A percentile compares a stretch with the other conserved stretches of the same genome.
phyloP scores from a whole-genome alignment of 2,329 filamentous ascomycete species.

The Pyricularia sp. region DNA sequence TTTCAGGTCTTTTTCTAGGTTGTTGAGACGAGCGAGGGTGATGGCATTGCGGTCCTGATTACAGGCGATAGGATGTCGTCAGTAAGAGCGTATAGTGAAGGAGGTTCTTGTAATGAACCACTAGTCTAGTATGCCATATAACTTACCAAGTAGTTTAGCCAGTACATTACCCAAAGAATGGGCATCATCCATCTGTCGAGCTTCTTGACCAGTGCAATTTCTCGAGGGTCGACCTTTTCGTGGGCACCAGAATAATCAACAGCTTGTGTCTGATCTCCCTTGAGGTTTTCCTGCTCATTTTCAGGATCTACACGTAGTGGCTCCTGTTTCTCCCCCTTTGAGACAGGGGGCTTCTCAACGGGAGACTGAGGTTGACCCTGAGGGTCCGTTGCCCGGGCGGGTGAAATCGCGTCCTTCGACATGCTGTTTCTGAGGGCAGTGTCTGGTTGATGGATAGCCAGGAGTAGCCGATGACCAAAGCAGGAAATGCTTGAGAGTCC shows the following conservation, averaged over 20 bases:
- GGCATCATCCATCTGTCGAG: conserved; percentile 2
- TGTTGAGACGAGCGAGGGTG: conserved; percentile 28
- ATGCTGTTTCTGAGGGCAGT: neutral
- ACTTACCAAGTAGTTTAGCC: conserved; percentile 51
- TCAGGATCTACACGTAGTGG: neutral
- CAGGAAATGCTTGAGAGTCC: neutral
- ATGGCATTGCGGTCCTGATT: conserved; percentile 21
- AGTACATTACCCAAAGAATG: conserved; percentile 40
- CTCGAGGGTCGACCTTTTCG: neutral
- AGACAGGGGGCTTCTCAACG: neutral
- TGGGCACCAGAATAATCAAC: conserved; percentile 2
- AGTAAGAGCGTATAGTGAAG: neutral
- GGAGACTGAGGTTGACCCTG: neutral
- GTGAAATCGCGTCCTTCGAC: neutral
- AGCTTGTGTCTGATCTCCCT: neutral
- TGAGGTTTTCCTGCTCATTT: neutral
- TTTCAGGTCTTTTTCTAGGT: conserved; percentile 30
- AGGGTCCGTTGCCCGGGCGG: neutral
- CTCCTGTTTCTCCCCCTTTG: neutral
- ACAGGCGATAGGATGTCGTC: neutral
- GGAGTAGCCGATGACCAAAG: neutral
- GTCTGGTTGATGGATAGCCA: neutral
- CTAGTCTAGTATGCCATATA: no score
- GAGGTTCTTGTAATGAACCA: no score
- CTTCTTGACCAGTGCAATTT: neutral